Evolutionary conservation across 1,139 yeast species (phyloP), one percentile per base, ranked within the genome.

Genomic region (Scheffersomyces parashehatae): DNA sequence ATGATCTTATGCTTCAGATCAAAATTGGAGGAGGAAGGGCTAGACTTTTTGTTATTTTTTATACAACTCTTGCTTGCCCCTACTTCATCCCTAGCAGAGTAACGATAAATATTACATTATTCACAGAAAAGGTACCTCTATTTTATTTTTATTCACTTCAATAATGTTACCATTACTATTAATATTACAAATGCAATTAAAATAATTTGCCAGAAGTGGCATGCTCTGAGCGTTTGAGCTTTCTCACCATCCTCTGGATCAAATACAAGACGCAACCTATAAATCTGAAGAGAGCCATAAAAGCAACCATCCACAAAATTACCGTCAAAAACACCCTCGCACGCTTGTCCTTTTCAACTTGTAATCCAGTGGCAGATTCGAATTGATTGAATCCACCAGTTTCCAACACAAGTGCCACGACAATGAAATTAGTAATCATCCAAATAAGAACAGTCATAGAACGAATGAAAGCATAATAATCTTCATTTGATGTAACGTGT

Each of bases 391-490:
- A 60, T 28, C 91, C 85, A 32, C 88, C 89, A 0, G 88, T 81
- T 53, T 83, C 82, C 39, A 86, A 74, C 3, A 88, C 90, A 8
- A 85, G 73, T 5, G 93, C 88, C 41, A 85, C 79, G 38, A 88
- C 72, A 16, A 83, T 74, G 48, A 85, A 85, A 60, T 88, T 88
- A 14, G 89, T 76, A 45, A 87, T 68, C 64, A 88, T 81, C 96
- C 96, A 88, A 12, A 84, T 68, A 48, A 88, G 75, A 32, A 88
- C 88, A 8, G 91, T 82, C 76, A 86, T 78, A 4, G 96, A 87
- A 63, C 96, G 79, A 60, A 88, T 77, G 53, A 83, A 77, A 0
- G 95, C 95, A 62, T 83, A 87, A 64, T 85, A 88, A 62, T 85
- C 87, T 54, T 87, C 87, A 45, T 77, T 70, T 24, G 61, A 51